Conservation (phyloP, 2,329 filamentous ascomycete genomes). For the Hortaea sp. region DNA sequence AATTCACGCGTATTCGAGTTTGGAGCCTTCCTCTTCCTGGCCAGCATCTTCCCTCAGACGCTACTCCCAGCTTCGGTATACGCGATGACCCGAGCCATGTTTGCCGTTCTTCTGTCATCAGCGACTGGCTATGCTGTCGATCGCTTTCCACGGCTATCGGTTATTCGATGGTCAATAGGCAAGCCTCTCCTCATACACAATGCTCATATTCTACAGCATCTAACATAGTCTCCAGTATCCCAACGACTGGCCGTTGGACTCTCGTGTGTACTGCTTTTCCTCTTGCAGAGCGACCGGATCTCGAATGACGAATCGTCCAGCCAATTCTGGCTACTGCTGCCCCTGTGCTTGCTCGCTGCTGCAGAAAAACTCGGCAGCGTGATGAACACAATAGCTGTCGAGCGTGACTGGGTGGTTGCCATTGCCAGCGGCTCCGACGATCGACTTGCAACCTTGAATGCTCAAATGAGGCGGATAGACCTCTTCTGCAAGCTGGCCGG, state of each 20-base stretch:
- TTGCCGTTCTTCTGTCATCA: conserved; percentile 50
- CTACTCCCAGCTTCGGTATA: conserved; percentile 61
- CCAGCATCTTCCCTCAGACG: conserved; percentile 40
- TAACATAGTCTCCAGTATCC: conserved; percentile 10
- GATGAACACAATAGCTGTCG: conserved; percentile 58
- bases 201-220: conserved; percentile 1
- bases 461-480: conserved; percentile 51
- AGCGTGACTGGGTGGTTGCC: conserved; percentile 59
- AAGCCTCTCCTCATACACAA: conserved; percentile 6
- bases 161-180: conserved; percentile 32
- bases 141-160: conserved; percentile 29
- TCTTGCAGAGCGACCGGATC: conserved; percentile 1
- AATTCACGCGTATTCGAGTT: conserved; percentile 42
- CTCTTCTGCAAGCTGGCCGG: conserved; percentile 48
- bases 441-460: conserved; percentile 27
- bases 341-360: conserved; percentile 48
- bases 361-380: conserved; percentile 58
- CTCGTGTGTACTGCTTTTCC: conserved; percentile 14
- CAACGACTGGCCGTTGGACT: conserved; percentile 18
- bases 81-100: conserved; percentile 49
- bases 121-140: conserved; percentile 53
- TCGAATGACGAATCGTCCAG: background rate
- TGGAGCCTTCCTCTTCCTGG: conserved; percentile 40
- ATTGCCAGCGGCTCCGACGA: conserved; percentile 34
- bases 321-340: conserved; percentile 17